Percentiles rank a stretch among this genome's conserved stretches.
phyloP scores from a whole-genome alignment of 371 early-diverging fungal genomes.

The Actinomortierella wolfii region DNA sequence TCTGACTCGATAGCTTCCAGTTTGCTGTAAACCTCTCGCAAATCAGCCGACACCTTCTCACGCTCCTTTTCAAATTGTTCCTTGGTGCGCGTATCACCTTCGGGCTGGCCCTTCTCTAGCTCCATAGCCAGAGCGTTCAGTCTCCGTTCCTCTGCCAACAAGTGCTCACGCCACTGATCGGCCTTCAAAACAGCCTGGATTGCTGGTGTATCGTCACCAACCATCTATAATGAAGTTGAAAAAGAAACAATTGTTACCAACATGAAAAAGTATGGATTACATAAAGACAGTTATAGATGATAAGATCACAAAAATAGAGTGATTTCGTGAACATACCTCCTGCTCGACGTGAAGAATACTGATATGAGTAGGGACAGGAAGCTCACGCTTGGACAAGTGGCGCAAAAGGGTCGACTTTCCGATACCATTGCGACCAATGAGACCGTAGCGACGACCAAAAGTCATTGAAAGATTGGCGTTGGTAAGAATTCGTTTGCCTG shows the following conservation, averaged over 20 bases:
- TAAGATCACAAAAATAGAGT: neutral
- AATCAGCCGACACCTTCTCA: conserved; percentile 62
- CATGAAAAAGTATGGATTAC: neutral
- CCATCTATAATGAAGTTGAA: conserved; percentile 74
- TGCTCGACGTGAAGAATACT: conserved; percentile 97
- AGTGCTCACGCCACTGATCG: conserved; percentile 92
- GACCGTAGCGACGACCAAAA: conserved; percentile 94
- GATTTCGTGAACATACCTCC: conserved; percentile 65
- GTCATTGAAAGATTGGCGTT: conserved; percentile 83
- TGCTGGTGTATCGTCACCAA: conserved; percentile 88
- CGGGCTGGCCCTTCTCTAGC: conserved; percentile 49
- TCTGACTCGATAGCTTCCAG: conserved; percentile 95
- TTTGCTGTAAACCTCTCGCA: conserved; percentile 84
- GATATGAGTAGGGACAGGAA: conserved; percentile 86
- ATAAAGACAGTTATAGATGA: conserved; percentile 2
- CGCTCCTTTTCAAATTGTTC: conserved; percentile 68
- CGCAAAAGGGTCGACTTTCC: conserved; percentile 96
- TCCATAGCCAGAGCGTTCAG: conserved; percentile 48
- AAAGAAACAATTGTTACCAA: neutral
- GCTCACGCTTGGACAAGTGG: conserved; percentile 89
- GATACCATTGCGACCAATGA: conserved; percentile 99
- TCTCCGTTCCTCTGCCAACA: conserved; percentile 84
- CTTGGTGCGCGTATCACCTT: conserved; percentile 56
- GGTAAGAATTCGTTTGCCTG: conserved; percentile 91
- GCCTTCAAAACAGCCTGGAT: conserved; percentile 91